Base-by-base conservation (phyloP, 768 basidiomycete genomes). In the Epithele typhae region DNA sequence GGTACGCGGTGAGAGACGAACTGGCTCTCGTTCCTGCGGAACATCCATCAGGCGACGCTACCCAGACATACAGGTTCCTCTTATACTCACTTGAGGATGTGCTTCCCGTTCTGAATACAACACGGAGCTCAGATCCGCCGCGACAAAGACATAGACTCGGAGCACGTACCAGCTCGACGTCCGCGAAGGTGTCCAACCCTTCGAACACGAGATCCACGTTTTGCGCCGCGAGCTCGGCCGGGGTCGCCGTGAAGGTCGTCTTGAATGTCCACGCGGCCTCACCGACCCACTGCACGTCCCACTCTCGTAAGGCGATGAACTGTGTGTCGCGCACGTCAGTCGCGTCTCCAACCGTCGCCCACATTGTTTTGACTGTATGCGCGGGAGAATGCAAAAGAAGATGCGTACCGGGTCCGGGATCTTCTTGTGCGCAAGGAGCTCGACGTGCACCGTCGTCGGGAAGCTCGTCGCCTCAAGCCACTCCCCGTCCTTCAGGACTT, bases 251-350 rank as follows among this genome's bases (percentile, higher is more conserved):
- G 59, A 96, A 84, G 1, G 60, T 68, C 3, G 81, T 83, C 58
- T 76, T 83, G 73, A 95, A 97, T 17, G 73, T 70, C 94, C 94
- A 96, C 27, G 83, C 77, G 8, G 76, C 73, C 62, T 96, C 93
- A 25, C 90, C 92, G 32, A 96, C 72, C 94, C 92, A 94, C 69
- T 95, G 93, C 12, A 92, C 84, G 56, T 92, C 86, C 83, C 86
- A 91, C 63, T 95, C 93, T 51, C 86, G 75, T 49, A 92, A 68
- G 10, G 84, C 88, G 36, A 87, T 55, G 52, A 86, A 85, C 87
- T 90, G 53, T 27, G 22, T 41, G n/a, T n/a, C n/a, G n/a, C n/a
- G n/a, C n/a, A n/a, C n/a, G n/a, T n/a, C n/a, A n/a, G n/a, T n/a
- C n/a, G n/a, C n/a, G n/a, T n/a, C n/a, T n/a, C n/a, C n/a, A n/a